Evolutionary conservation across 2,329 filamentous ascomycete genomes (phyloP).

Genomic region (Alternaria longipes): DNA sequence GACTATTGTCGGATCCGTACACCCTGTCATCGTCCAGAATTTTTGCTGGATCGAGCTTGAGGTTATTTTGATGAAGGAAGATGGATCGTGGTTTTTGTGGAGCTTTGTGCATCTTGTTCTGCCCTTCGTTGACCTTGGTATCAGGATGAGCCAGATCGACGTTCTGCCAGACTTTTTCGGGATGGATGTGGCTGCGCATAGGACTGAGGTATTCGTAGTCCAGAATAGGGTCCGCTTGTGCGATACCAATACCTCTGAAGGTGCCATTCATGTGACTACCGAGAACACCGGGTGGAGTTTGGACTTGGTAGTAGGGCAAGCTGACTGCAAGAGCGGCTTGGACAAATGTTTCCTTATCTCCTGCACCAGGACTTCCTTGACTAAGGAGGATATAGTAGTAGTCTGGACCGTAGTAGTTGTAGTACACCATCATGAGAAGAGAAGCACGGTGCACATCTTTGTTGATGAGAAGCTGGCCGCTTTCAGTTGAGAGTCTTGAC

Average conservation of each 20-base stretch:
- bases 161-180: conserved; percentile 14
- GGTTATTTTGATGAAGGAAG: conserved; percentile 35
- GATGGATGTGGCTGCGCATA: conserved; percentile 29
- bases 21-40: conserved; percentile 21
- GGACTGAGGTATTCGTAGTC: conserved; percentile 32
- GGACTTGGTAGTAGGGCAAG: conserved; percentile 54
- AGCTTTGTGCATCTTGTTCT: conserved; percentile 9
- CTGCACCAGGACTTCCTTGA: conserved; percentile 56
- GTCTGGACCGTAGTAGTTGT: conserved; percentile 64
- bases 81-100: conserved; percentile 20
- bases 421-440: conserved; percentile 62
- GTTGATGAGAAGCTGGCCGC: conserved; percentile 60
- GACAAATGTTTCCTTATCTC: conserved; percentile 62
- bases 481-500: conserved; percentile 55
- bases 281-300: conserved; percentile 43
- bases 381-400: conserved; percentile 62
- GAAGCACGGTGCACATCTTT: conserved; percentile 59
- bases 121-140: conserved; percentile 8
- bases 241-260: conserved; percentile 25
- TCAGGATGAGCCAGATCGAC: conserved; percentile 11
- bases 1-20: conserved; percentile 19
- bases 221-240: conserved; percentile 29
- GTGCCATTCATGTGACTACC: conserved; percentile 34
- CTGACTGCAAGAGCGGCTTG: conserved; percentile 57
- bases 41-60: conserved; percentile 27